A percentile compares a stretch with the other conserved stretches of the same genome.
Evolutionary conservation across 2,329 filamentous ascomycete genomes (phyloP).

Genomic region (Allantophomopsis cytisporea): DNA sequence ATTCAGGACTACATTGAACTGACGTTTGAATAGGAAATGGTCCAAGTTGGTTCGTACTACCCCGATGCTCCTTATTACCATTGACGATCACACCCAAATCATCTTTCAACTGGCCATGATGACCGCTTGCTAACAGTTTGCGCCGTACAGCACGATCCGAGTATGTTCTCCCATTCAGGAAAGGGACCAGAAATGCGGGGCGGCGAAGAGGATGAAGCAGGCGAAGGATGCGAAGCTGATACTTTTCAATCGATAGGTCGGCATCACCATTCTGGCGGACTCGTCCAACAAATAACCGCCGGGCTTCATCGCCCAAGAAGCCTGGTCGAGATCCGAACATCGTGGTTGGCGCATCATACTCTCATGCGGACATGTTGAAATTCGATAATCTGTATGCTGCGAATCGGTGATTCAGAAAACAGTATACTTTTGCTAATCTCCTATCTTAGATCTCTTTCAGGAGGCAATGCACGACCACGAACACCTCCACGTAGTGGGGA

Average conservation of each 20-base stretch:
- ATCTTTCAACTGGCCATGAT: too few relatives aligned
- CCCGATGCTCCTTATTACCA: conserved; percentile 1
- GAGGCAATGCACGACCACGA: conserved; percentile 50
- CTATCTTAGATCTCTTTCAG: conserved; percentile 39
- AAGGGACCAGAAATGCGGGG: conserved; percentile 1
- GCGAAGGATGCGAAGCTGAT: too few relatives aligned
- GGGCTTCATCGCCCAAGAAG: conserved; percentile 37
- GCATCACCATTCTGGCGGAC: conserved; percentile 80
- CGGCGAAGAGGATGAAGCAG: background rate
- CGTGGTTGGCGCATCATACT: conserved; percentile 90
- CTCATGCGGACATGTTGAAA: conserved; percentile 88
- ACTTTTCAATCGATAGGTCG: conserved; percentile 38
- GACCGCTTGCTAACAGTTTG: conserved; percentile 5
- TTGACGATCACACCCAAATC: too few relatives aligned
- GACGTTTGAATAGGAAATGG: conserved; percentile 69
- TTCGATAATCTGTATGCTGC: conserved; percentile 60
- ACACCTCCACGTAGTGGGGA: conserved; percentile 58
- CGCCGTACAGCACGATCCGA: conserved; percentile 41
- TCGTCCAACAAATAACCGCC: conserved; percentile 39
- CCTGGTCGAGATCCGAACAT: conserved; percentile 48
- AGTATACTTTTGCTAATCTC: conserved; percentile 3
- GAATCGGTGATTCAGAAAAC: background rate
- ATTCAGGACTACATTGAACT: too few relatives aligned
- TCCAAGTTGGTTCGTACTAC: conserved; percentile 83
- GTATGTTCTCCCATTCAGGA: conserved; percentile 27